Percentiles rank a stretch among this genome's conserved stretches.
These are phyloP conservation scores for Ophiostoma sp. DNA, from an alignment of 2,329 filamentous ascomycete genomes.

Conservation along the genomic window DNA sequence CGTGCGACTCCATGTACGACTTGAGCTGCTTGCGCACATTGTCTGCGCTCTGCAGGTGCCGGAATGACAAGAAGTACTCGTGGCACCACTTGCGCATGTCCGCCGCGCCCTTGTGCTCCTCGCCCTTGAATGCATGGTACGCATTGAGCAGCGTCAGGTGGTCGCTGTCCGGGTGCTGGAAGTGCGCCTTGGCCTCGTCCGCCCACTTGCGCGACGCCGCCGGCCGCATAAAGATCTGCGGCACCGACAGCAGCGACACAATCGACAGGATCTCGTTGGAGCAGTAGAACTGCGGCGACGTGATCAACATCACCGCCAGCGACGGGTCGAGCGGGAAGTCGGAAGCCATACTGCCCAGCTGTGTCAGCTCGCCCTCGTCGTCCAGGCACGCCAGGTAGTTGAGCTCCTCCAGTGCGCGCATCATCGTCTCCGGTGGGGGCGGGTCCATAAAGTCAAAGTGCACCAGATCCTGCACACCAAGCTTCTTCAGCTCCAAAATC, in stretches of 20 bases:
- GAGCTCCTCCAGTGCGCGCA: conserved; percentile 93
- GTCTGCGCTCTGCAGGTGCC: conserved; percentile 85
- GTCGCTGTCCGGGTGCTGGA: conserved; percentile 88
- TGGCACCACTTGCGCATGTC: conserved; percentile 91
- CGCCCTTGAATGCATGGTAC: conserved; percentile 92
- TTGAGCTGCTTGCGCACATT: conserved; percentile 88
- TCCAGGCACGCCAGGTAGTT: conserved; percentile 96
- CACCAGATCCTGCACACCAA: conserved; percentile 89
- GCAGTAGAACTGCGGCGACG: conserved; percentile 95
- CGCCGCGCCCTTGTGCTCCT: conserved; percentile 52
- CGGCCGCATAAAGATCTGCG: conserved; percentile 87
- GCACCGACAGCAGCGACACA: conserved; percentile 87
- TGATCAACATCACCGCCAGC: conserved; percentile 95
- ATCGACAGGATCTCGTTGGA: conserved; percentile 97
- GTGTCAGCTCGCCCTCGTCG: conserved; percentile 89
- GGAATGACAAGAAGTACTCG: conserved; percentile 87
- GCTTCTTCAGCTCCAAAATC: conserved; percentile 93
- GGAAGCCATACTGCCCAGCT: conserved; percentile 78
- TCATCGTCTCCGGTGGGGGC: conserved; percentile 93
- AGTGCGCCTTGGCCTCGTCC: conserved; percentile 94
- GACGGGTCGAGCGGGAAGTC: conserved; percentile 94
- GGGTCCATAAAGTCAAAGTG: conserved; percentile 99
- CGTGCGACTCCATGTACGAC: conserved; percentile 93
- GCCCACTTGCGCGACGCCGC: conserved; percentile 80
- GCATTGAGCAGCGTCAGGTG: conserved; percentile 95